Percentiles rank a stretch among this genome's conserved stretches.
Evolutionary conservation across 1,284 basidiomycete species (phyloP).

Genomic region (Naganishia sp.): DNA sequence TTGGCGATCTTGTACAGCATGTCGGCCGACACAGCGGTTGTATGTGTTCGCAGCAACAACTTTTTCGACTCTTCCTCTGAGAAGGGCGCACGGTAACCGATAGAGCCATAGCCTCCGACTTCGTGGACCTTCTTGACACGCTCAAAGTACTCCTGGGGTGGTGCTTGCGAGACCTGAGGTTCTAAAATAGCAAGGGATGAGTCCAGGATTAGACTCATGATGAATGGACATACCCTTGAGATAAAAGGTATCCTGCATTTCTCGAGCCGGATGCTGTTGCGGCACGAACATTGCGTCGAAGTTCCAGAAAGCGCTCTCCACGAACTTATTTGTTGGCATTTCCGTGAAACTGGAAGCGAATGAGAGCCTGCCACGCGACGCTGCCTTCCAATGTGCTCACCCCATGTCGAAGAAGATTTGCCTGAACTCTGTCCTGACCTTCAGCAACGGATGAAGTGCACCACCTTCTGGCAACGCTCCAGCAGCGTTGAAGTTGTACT

Average conservation of each 20-base stretch:
- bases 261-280: slow-evolving; percentile 97
- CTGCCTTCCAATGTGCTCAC: slow-evolving; percentile 56
- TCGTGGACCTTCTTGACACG: slow-evolving; percentile 88
- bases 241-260: slow-evolving; percentile 99
- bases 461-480: slow-evolving; percentile 85
- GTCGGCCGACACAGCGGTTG: slow-evolving; percentile 89
- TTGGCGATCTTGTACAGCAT: slow-evolving; percentile 93
- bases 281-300: slow-evolving; percentile 98
- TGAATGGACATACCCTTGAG: slow-evolving; percentile 67
- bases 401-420: slow-evolving; percentile 99
- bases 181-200: slow-evolving; percentile 59
- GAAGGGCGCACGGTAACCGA: slow-evolving; percentile 99
- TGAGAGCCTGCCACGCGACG: slow-evolving; percentile 3
- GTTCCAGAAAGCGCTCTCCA: slow-evolving; percentile 99
- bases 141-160: slow-evolving; percentile 83
- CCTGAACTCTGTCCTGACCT: slow-evolving; percentile 96
- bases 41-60: slow-evolving; percentile 93
- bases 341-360: slow-evolving; percentile 78
- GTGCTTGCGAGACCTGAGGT: slow-evolving; percentile 73
- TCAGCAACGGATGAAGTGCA: slow-evolving; percentile 91
- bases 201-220: not conserved
- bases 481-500: slow-evolving; percentile 98
- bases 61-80: slow-evolving; percentile 85
- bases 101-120: slow-evolving; percentile 87
- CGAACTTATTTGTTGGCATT: slow-evolving; percentile 98